Evolutionary conservation across 495 filamentous ascomycete species (phyloP).

Genomic region (Aspergillus ostianus): DNA sequence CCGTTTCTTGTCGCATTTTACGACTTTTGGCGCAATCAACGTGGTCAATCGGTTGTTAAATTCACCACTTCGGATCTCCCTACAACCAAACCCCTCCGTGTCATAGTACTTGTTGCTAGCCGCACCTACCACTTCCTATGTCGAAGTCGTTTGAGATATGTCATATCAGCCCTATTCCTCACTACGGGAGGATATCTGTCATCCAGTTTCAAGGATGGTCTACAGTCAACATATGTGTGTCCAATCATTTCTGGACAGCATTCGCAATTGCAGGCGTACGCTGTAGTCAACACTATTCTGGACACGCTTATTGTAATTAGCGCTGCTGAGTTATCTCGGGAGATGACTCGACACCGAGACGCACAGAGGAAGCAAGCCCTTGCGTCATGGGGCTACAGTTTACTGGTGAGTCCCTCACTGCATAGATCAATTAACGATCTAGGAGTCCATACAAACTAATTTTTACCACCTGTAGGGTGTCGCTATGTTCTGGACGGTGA

Average conservation of each 20-base stretch:
- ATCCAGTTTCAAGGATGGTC: constrained; percentile 26
- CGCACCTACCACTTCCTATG: constrained; percentile 28
- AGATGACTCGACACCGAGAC: constrained; percentile 21
- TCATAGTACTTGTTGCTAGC: constrained; percentile 21
- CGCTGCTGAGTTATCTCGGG: constrained; percentile 28
- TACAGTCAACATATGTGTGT: constrained; percentile 49
- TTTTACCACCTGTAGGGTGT: constrained; percentile 23
- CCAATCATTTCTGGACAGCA: constrained; percentile 30
- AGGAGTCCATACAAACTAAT: neutral
- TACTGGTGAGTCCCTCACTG: constrained; percentile 33
- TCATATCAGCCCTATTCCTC: constrained; percentile 37
- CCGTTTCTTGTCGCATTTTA: constrained; percentile 46
- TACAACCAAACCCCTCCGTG: constrained; percentile 18
- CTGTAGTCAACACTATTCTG: constrained; percentile 26
- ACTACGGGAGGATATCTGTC: constrained; percentile 29
- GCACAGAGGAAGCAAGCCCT: constrained; percentile 27
- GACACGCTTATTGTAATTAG: constrained; percentile 39
- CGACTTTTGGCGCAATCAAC: constrained; percentile 41
- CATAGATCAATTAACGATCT: neutral
- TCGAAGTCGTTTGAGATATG: constrained; percentile 28
- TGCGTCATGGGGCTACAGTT: constrained; percentile 33
- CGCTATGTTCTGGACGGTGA: constrained; percentile 31
- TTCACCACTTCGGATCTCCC: constrained; percentile 25
- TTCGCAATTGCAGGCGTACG: constrained; percentile 25
- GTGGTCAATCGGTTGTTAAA: constrained; percentile 20